phyloP scores from a whole-genome alignment of 2,329 filamentous ascomycete species.

The Beauveria sp. region DNA sequence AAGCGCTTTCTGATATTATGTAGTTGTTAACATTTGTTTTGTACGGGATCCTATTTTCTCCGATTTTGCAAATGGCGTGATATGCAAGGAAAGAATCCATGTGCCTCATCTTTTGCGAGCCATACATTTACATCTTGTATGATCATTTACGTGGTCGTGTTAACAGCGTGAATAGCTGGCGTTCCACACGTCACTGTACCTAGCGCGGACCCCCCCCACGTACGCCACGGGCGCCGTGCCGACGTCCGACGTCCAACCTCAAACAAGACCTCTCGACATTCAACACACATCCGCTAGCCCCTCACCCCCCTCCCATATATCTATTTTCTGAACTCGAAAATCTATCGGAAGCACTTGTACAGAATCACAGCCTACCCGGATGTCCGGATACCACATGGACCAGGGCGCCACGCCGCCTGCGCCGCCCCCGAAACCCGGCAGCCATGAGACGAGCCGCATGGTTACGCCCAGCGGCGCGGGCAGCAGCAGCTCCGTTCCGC shows the following conservation, averaged over 20 bases:
- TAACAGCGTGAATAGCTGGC: neutral
- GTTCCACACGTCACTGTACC: neutral
- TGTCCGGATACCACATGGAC: slow-evolving; percentile 24
- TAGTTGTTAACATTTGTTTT: neutral
- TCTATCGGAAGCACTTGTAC: neutral
- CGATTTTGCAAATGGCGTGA: neutral
- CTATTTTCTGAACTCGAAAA: no score
- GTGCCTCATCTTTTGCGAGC: no score
- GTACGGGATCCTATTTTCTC: neutral
- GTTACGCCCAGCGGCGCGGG: slow-evolving; percentile 53
- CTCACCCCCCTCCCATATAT: neutral
- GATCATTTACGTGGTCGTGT: neutral
- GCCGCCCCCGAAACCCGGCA: slow-evolving; percentile 64
- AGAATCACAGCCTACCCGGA: slow-evolving; percentile 7
- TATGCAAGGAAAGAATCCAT: neutral
- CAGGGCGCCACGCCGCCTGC: slow-evolving; percentile 46
- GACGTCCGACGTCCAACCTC: neutral
- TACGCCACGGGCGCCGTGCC: neutral
- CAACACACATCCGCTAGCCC: neutral
- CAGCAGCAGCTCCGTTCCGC: slow-evolving; percentile 37
- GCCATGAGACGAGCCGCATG: slow-evolving; percentile 60
- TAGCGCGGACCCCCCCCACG: neutral
- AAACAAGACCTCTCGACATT: neutral
- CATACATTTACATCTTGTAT: neutral
- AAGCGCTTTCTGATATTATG: neutral